Evolutionary conservation across 495 filamentous ascomycete species (phyloP), one percentile per base, ranked within the genome.

Genomic region (Niebla homalea): DNA sequence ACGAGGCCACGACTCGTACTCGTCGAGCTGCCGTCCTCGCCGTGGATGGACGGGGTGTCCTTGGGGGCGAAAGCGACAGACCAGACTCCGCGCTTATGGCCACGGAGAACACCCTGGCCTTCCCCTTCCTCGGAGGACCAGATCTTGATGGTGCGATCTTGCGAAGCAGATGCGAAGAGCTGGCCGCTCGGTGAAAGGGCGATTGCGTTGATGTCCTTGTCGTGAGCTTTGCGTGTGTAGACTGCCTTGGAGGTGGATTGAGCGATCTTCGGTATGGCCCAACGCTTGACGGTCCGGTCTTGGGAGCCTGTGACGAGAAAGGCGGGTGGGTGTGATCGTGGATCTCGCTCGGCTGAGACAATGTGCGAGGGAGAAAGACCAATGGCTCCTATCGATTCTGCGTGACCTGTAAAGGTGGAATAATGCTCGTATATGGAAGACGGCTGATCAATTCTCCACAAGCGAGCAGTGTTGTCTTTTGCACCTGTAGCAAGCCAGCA

Each of bases 131-230:
- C 83, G 10, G 80, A 71, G 15, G 86, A 85, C 86, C 89, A 97
- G 44, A 99, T 94, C 69, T 97, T 97, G 52, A 95, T 87, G 0
- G 87, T 93, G 47, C 85, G 83, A 64, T 99, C 92, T 64, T 97
- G 92, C 11, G 90, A 96, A 35, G 92, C 92, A 0, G 89, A 94
- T 12, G 93, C 92, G 63, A 97, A 95, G 1, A 94, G 64, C 15
- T 74, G 71, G 14, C 75, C 75, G 14, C 72, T 70, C 21, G 80
- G 75, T 55, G 83, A 84, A 32, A 89, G 72, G 49, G 92, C 87
- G 16, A 99, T 70, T 4, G 92, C 87, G 56, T 99, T 99, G 69
- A 99, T 99, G 55, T 99, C 92, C 57, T 97, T 99, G 51, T 99
- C 92, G 64, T 99, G 92, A 2, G 92, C 93, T 66, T 94, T 86